Conservation (phyloP, 202 grass and related monocot species). For the Eragrostis tef region DNA sequence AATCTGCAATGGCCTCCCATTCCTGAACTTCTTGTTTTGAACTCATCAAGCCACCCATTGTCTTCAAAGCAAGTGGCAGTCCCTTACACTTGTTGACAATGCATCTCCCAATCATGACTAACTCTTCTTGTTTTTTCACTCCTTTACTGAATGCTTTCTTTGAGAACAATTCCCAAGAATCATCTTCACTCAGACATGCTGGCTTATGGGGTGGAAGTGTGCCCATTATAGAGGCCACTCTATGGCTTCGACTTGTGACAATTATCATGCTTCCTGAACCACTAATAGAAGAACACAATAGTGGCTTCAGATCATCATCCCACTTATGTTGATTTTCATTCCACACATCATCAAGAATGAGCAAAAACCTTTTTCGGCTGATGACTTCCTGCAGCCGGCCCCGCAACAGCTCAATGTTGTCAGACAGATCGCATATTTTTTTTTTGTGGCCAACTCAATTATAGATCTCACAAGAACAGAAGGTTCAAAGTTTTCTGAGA, state of each 20-base stretch:
- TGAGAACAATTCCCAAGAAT: constrained; percentile 43
- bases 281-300: not conserved
- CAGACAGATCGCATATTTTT: not conserved
- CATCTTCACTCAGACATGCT: constrained; percentile 8
- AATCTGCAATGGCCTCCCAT: constrained; percentile 42
- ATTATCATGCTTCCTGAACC: not conserved
- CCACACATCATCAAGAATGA: not conserved
- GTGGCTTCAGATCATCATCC: not conserved
- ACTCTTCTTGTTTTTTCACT: not conserved
- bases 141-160: constrained; percentile 26
- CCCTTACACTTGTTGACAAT: constrained; percentile 53
- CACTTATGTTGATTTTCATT: not conserved
- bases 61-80: constrained; percentile 44
- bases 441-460: not conserved
- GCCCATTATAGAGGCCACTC: constrained; percentile 43
- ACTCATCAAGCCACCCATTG: constrained; percentile 49
- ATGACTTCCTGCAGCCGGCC: not conserved
- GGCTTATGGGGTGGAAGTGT: not conserved
- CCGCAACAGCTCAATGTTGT: constrained; percentile 18
- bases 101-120: constrained; percentile 7
- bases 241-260: not conserved
- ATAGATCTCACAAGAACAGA: not conserved
- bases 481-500: not conserved
- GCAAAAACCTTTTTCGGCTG: not conserved
- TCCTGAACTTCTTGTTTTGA: constrained; percentile 6